Percentiles rank a stretch among this genome's conserved stretches.
These are phyloP conservation scores for Heliosperma pusillum DNA, from an alignment of 148 eudicot species.

Conservation along the genomic window DNA sequence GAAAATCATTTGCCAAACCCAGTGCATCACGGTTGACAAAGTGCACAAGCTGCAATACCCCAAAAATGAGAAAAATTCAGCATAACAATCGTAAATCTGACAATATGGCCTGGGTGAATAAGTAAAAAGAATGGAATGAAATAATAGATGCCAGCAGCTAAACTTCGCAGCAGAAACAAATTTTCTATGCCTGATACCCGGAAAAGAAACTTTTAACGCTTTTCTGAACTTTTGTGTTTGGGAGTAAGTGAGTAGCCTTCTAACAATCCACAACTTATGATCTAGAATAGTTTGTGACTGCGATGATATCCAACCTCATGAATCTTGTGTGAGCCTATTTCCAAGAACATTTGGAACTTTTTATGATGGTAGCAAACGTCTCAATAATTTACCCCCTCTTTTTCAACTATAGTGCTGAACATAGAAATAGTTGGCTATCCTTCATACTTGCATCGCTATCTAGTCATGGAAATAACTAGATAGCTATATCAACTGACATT, in stretches of 20 bases:
- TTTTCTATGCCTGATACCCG: background rate
- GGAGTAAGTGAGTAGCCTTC: background rate
- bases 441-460: background rate
- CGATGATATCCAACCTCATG: background rate
- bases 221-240: background rate
- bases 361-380: background rate
- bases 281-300: background rate
- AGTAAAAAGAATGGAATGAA: background rate
- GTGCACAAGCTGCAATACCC: constrained; percentile 86
- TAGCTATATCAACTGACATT: background rate
- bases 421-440: background rate
- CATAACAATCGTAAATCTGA: background rate
- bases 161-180: background rate
- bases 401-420: background rate
- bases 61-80: background rate
- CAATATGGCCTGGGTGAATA: background rate
- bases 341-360: background rate
- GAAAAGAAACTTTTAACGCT: background rate
- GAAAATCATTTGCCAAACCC: constrained; percentile 92
- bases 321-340: background rate
- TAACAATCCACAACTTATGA: background rate
- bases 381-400: background rate
- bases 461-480: background rate
- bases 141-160: background rate
- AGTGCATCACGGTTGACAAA: constrained; percentile 95